Conservation (phyloP, 441 rosid species). For the Pelargonium hybrid region DNA sequence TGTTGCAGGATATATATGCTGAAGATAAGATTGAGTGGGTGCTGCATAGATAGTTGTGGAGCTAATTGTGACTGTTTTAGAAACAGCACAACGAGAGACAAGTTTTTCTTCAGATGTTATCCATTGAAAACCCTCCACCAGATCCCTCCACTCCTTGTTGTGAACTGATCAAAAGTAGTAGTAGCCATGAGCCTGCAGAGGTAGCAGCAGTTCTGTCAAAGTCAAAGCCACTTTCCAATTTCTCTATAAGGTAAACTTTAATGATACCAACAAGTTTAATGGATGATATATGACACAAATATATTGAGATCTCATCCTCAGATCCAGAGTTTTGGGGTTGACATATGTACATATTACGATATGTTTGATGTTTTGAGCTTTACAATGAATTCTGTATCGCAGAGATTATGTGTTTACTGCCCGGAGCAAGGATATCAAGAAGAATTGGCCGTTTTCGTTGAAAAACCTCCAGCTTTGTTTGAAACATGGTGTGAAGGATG, state of each 20-base stretch:
- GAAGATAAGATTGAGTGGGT: constrained; percentile 34
- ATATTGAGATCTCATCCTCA: background rate
- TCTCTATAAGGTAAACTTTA: constrained; percentile 73
- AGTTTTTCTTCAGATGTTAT: constrained; percentile 85
- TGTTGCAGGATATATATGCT: constrained; percentile 41
- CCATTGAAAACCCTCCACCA: constrained; percentile 70
- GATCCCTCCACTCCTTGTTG: constrained; percentile 52
- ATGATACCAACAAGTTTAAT: background rate
- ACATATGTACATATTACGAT: background rate
- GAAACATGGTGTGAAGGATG: constrained; percentile 76
- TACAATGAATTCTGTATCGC: constrained; percentile 21
- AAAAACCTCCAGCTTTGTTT: constrained; percentile 63
- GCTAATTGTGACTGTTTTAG: constrained; percentile 54
- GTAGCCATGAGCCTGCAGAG: constrained; percentile 39
- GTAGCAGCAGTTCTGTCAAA: constrained; percentile 43
- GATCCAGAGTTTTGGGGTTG: background rate
- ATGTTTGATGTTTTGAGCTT: too few species aligned
- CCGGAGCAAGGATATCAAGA: constrained; percentile 63
- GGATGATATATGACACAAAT: background rate
- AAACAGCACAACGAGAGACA: constrained; percentile 59
- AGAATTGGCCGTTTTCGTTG: constrained; percentile 88
- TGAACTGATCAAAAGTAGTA: constrained; percentile 31
- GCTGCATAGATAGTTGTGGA: constrained; percentile 28
- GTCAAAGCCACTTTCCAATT: constrained; percentile 37
- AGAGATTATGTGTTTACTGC: constrained; percentile 78